Conservation (phyloP, 305 asterid genomes). For the Plantago lanceolata region DNA sequence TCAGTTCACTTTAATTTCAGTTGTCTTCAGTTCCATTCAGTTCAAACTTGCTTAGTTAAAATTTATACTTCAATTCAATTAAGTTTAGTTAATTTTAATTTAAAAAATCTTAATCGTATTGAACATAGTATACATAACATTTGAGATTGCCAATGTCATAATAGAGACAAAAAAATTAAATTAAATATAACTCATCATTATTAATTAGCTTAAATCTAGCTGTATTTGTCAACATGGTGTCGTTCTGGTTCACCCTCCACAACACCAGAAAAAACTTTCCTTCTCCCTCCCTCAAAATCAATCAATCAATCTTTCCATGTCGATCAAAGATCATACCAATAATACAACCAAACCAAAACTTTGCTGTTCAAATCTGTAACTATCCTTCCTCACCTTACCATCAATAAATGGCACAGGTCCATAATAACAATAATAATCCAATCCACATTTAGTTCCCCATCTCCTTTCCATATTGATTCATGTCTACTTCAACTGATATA, state of each 20-base stretch:
- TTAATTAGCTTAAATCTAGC: constrained; percentile 7
- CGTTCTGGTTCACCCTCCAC: constrained; percentile 13
- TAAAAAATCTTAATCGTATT: too few relatives aligned
- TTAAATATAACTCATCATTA: too few relatives aligned
- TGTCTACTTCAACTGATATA: constrained; percentile 43
- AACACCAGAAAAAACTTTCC: neutral
- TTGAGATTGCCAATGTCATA: too few relatives aligned
- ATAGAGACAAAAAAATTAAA: too few relatives aligned
- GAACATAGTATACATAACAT: too few relatives aligned
- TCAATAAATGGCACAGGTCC: neutral
- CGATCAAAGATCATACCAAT: neutral
- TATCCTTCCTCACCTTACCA: neutral
- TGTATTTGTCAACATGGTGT: constrained; percentile 13
- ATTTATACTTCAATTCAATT: too few relatives aligned
- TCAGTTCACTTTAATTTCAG: too few relatives aligned
- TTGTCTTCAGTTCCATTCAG: too few relatives aligned
- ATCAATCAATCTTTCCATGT: neutral
- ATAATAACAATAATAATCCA: neutral
- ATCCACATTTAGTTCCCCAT: neutral
- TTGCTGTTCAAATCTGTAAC: neutral
- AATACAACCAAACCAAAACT: neutral
- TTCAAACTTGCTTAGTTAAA: too few relatives aligned
- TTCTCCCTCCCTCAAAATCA: neutral
- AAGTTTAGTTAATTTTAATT: too few relatives aligned
- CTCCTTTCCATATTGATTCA: constrained; percentile 16